phyloP scores from a whole-genome alignment of 169 alveolate species.

The Plasmodium cynomolgi region DNA sequence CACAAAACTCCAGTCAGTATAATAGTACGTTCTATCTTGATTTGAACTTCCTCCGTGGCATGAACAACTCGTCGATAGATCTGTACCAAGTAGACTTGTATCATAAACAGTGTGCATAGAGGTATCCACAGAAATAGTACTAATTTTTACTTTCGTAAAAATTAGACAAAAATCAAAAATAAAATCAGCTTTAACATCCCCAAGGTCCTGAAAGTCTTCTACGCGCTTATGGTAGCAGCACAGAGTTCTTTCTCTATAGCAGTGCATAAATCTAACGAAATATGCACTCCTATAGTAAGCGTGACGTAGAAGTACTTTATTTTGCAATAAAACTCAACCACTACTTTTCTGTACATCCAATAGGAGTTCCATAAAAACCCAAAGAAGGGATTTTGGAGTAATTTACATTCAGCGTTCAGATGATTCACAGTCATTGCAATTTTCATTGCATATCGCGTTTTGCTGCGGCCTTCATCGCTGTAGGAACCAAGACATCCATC shows the following conservation, averaged over 20 bases:
- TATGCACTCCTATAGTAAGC: not conserved
- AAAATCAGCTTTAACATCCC: not conserved
- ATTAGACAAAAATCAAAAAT: not conserved
- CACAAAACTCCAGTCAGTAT: not conserved
- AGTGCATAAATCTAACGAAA: not conserved
- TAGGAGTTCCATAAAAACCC: not conserved
- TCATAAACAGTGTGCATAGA: not conserved
- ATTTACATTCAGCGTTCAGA: constrained; percentile 64
- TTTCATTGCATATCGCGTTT: constrained; percentile 47
- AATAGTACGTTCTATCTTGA: not conserved
- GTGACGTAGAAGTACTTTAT: not conserved
- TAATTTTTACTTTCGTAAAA: not conserved
- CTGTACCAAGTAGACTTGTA: not conserved
- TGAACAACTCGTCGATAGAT: not conserved
- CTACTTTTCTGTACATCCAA: not conserved
- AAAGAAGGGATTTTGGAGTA: not conserved
- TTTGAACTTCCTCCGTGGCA: not conserved
- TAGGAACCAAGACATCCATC: constrained; percentile 75
- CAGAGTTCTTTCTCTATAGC: not conserved
- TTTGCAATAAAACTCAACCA: not conserved
- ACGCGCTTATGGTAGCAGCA: not conserved
- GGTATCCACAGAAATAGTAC: not conserved
- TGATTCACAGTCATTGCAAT: constrained; percentile 61
- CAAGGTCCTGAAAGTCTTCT: not conserved
- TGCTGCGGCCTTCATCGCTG: constrained; percentile 74